Evolutionary conservation across 1,284 basidiomycete genomes (phyloP), one percentile per base, ranked within the genome.

Genomic region (Cutaneotrichosporon sp.): DNA sequence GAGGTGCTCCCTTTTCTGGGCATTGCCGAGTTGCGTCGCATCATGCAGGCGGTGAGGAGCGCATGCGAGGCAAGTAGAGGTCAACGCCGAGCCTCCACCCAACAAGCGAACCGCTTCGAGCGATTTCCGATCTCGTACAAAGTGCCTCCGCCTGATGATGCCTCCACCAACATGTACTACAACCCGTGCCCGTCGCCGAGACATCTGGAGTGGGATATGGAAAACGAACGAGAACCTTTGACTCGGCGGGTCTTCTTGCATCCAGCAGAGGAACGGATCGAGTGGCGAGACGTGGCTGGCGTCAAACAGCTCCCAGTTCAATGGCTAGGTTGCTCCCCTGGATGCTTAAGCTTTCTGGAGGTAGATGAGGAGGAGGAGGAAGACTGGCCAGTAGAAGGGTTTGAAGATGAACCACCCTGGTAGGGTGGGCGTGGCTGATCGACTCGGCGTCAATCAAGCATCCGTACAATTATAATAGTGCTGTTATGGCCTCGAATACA

Each of bases 261-360:
- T 34, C 52, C 70, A 3, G 67, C 68, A 3, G 74, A 74, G 42
- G 67, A 72, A 43, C 56, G 72, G n/a, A 51, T 71, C 19, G 69
- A 75, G 46, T 75, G 70, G 71, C 46, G 57, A n/a, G 52, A 62
- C 7, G 55, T 72, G 1, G 57, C 52, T 37, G 63, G 61, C 5
- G 51, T 52, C n/a, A 60, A 54, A 9, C 54, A 64, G 12, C 52
- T 74, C 4, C 74, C 74, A 1, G 58, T 74, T 3, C 54, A 57
- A 25, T 74, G 72, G 72, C 51, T 56, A 37, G 74, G 74, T 16
- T 75, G 74, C 50, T 65, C 64, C 1, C 68, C 64, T 0, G 74
- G 71, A 6, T 75, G 74, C 49, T 52, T 75, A 46, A 57, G 51
- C 1, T 72, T 70, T 52, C 46, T 75, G 55, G 70, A 72, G 26